A percentile compares a stretch with the other conserved stretches of the same genome.
These are phyloP conservation scores for Vachellia collinsii DNA, from an alignment of 306 rosid species.

Conservation along the genomic window DNA sequence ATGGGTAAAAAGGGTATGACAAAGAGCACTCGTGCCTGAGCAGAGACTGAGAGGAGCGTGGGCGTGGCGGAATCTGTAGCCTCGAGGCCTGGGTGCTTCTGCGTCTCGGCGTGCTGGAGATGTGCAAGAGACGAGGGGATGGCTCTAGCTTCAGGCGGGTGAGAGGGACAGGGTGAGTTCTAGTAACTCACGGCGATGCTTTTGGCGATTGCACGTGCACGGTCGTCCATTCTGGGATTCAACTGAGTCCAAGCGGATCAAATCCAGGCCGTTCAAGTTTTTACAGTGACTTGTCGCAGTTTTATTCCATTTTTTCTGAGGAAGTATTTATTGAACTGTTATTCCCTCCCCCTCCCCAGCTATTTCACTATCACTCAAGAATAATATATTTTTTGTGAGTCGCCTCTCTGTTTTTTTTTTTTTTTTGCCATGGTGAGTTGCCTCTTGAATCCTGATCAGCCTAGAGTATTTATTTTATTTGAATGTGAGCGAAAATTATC, in stretches of 20 bases:
- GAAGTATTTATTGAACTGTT: no score
- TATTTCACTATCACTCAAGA: no score
- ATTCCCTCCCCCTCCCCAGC: no score
- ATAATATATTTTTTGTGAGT: no score
- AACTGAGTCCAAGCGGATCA: no score
- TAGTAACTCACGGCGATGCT: background rate
- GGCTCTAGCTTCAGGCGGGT: background rate
- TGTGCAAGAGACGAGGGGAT: background rate
- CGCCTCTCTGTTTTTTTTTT: no score
- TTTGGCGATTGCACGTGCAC: slow-evolving; percentile 15
- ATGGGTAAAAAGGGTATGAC: background rate
- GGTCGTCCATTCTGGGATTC: background rate
- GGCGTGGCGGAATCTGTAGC: background rate
- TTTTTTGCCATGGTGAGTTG: no score
- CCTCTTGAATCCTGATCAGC: no score
- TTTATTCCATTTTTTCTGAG: no score
- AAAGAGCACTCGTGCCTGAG: slow-evolving; percentile 13
- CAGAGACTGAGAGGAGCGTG: background rate
- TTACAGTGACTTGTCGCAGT: no score
- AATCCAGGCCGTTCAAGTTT: background rate
- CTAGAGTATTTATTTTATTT: no score
- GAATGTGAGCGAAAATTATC: no score
- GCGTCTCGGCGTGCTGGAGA: background rate
- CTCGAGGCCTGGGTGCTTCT: background rate
- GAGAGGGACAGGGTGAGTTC: background rate